These are phyloP conservation scores for Alternaria longipes DNA, from an alignment of 2,329 filamentous ascomycete genomes.

Conservation along the genomic window DNA sequence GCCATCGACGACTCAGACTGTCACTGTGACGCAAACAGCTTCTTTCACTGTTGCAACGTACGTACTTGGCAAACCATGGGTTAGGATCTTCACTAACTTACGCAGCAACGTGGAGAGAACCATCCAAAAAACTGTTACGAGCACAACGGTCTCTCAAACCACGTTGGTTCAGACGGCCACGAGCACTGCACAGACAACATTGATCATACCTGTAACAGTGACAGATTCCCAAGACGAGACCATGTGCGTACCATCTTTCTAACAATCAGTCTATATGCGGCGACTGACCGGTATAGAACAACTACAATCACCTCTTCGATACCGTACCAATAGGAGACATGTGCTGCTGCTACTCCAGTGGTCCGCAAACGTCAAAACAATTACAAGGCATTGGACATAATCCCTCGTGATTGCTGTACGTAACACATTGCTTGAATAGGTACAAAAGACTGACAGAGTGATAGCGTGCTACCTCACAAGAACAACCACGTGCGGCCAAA, in stretches of 20 bases:
- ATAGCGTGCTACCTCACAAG: background rate
- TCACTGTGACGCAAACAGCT: background rate
- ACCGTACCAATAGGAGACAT: background rate
- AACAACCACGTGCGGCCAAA: background rate
- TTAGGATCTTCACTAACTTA: background rate
- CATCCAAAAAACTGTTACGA: background rate
- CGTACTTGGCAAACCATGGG: background rate
- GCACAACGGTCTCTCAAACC: background rate
- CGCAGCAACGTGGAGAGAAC: background rate
- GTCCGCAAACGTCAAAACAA: background rate
- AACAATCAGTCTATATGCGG: background rate
- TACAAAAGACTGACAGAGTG: background rate
- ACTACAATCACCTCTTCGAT: background rate
- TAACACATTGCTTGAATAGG: background rate
- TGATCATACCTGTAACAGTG: background rate
- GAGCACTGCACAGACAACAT: background rate
- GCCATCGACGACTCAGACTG: background rate
- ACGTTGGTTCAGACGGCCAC: background rate
- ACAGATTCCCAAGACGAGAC: background rate
- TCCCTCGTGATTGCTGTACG: background rate
- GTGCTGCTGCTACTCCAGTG: background rate
- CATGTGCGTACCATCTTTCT: background rate
- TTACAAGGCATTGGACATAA: background rate
- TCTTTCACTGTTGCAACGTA: background rate
- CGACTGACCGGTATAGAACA: background rate